Percentiles rank a stretch among this genome's conserved stretches.
Conservation (phyloP, 805 yeast species). For the Priceomyces haplophilus region DNA sequence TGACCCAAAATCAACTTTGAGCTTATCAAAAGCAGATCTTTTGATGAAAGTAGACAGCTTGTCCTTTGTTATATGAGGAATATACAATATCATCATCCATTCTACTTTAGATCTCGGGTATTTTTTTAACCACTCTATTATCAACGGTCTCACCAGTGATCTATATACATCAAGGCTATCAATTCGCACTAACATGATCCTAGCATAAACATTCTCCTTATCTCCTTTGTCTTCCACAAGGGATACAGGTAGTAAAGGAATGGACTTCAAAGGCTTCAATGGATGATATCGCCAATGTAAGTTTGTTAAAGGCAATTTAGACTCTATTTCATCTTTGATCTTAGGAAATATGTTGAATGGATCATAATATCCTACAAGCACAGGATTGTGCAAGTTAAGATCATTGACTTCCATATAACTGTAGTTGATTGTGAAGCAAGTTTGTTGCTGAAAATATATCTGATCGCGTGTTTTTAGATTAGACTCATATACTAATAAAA, state of each 20-base stretch:
- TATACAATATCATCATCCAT: conserved; percentile 59
- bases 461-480: neutral
- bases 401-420: conserved; percentile 5
- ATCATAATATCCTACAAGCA: conserved; percentile 62
- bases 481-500: neutral
- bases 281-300: conserved; percentile 63
- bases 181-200: conserved; percentile 66
- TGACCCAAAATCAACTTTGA: conserved; percentile 48
- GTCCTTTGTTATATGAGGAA: conserved; percentile 37
- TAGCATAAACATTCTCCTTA: conserved; percentile 47
- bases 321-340: conserved; percentile 41
- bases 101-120: conserved; percentile 44
- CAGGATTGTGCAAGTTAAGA: conserved; percentile 13
- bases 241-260: conserved; percentile 53
- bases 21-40: conserved; percentile 51
- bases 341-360: conserved; percentile 61
- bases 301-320: conserved; percentile 56
- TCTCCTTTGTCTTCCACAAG: conserved; percentile 48
- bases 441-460: neutral
- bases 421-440: neutral
- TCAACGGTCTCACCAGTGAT: conserved; percentile 74
- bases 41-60: conserved; percentile 38
- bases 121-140: conserved; percentile 72
- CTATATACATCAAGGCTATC: conserved; percentile 72
- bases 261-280: conserved; percentile 57